Evolutionary conservation across 108 stramenopile genomes (phyloP), one percentile per base, ranked within the genome.

Genomic region (Pseudonitzschia delicatissima): DNA sequence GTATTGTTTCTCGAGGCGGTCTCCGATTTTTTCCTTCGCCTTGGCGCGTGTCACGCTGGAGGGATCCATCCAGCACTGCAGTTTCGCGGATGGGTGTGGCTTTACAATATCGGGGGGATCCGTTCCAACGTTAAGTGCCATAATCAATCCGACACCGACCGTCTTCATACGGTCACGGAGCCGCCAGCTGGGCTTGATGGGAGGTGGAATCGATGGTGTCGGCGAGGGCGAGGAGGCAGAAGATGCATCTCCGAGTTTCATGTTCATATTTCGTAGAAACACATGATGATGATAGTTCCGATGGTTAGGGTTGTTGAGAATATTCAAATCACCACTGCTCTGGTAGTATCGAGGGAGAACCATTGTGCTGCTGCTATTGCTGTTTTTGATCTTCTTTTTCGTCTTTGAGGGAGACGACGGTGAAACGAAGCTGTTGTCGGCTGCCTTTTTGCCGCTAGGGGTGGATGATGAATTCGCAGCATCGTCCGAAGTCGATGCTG

Each of bases 31-130:
- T 64, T 96, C 94, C 53, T 84, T 78, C 3, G 96, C 97, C 73
- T 93, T 93, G 42, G 85, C 67, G 6, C 92, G 72, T 5, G 84
- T 77, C 4, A 81, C 71, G 11, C 77, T 53, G 2, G 78, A 79
- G 11, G 97, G 97, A 70, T 99, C 97, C 62, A 97, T 85, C 98
- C 98, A 99, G 71, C 91, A 88, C 71, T 98, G 93, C 7, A 95
- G 73, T 34, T 82, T 82, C 33, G 96, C 96, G 64, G 95, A 97
- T 2, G 97, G 96, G 49, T 77, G 77, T 32, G 96, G 90, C 68
- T 88, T 96, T 45, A 83, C 72, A 7, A 94, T 66, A 72, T 98
- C 99, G 0, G 98, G 98, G 11, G 98, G 98, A 73, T 98, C 97
- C n/a, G 95, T 96, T 20, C 97, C 97, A 32, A 96, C 91, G 63